Evolutionary conservation across 1,139 yeast genomes (phyloP).

Genomic region (Hansenula sp.): DNA sequence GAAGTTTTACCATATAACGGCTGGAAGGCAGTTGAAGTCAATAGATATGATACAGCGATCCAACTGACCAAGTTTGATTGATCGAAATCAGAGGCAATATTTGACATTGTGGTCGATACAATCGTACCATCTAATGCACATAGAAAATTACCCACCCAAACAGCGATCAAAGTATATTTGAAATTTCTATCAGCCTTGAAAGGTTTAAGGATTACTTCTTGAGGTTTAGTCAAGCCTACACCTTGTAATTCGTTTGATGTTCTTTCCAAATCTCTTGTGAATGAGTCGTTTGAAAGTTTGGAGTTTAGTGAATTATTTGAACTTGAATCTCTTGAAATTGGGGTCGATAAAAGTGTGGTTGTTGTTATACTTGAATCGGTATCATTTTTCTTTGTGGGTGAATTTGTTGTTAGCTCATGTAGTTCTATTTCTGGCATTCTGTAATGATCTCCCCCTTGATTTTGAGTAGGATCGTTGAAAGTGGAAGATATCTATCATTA

Average conservation of each 20-base stretch:
- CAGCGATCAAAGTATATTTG: conserved; percentile 8
- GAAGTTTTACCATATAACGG: conserved; percentile 60
- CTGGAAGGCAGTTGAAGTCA: conserved; percentile 64
- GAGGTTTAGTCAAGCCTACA: too few relatives aligned
- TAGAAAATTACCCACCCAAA: conserved; percentile 50
- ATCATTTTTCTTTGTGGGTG: too few relatives aligned
- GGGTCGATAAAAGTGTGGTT: too few relatives aligned
- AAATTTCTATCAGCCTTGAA: not conserved
- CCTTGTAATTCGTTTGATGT: too few relatives aligned
- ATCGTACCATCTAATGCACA: conserved; percentile 64
- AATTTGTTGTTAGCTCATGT: too few relatives aligned
- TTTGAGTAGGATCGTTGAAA: too few relatives aligned
- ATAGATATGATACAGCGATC: conserved; percentile 62
- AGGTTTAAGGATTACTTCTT: not conserved
- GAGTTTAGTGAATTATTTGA: not conserved
- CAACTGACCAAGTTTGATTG: conserved; percentile 56
- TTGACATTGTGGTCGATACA: conserved; percentile 60
- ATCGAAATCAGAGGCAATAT: conserved; percentile 57
- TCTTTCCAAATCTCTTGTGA: not conserved
- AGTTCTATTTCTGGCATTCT: too few relatives aligned
- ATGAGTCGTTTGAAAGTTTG: too few relatives aligned
- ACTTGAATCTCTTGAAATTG: not conserved
- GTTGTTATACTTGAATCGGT: too few relatives aligned
- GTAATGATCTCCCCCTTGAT: too few relatives aligned
- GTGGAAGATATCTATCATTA: too few relatives aligned